A percentile compares a stretch with the other conserved stretches of the same genome.
These are phyloP conservation scores for Picea glauca DNA, from an alignment of 75 land plant genomes.

Conservation along the genomic window DNA sequence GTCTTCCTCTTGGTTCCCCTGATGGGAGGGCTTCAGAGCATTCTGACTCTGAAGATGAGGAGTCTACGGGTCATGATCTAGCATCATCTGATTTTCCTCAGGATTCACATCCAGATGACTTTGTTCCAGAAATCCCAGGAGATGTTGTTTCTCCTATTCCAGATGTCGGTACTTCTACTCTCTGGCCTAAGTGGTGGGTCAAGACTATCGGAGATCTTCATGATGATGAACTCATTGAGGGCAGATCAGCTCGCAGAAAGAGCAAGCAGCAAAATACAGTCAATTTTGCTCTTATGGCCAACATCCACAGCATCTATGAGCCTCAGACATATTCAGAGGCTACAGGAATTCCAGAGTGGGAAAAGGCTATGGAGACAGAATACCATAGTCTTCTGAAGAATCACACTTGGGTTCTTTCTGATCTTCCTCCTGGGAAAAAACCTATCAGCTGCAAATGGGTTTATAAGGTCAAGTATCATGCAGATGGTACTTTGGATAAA, in stretches of 20 bases:
- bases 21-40: not conserved
- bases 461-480: no score
- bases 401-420: no score
- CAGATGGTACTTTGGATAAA: no score
- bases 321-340: not conserved
- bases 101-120: not conserved
- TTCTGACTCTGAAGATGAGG: no score
- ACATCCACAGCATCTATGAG: not conserved
- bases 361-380: not conserved
- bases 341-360: not conserved
- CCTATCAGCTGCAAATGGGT: no score
- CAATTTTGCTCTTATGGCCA: not conserved
- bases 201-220: not conserved
- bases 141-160: no score
- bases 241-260: not conserved
- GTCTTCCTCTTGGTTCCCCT: not conserved
- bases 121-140: no score
- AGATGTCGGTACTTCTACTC: not conserved
- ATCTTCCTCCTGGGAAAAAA: no score
- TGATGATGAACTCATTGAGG: not conserved
- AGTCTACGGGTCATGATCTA: not conserved
- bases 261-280: not conserved
- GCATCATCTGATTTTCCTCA: not conserved
- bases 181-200: not conserved
- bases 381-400: no score